Evolutionary conservation across 371 early-diverging fungal genomes (phyloP), one percentile per base, ranked within the genome.

Genomic region (Mucor velutinosus): DNA sequence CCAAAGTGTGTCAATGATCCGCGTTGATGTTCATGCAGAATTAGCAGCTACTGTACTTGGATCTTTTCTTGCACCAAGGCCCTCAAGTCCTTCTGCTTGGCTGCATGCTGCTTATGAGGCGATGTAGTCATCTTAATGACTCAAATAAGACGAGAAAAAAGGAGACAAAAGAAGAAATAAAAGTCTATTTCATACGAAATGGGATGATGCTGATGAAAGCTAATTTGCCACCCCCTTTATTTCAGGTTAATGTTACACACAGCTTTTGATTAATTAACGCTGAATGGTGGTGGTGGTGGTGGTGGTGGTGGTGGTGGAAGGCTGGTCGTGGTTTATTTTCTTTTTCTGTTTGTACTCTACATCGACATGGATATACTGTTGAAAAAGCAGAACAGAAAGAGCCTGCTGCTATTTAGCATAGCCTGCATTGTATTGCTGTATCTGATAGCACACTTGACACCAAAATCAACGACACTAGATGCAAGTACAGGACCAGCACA

Each of bases 1-100:
- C 32, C 45, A 1, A 25, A 53, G 45, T 8, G 19, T 45, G 19
- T 45, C 19, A 19, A 19, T 45, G 6, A 3, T 19, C n/a, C 4
- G 15, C n/a, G 4, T 43, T 43, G 2, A 2, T 43, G 15, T 43
- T 43, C 7, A 45, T 45, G 45, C 45, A 45, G 19, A 45, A 17
- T 17, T 43, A 30, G 6, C 2, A 30, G 30, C 30, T 53, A 19
- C 4, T 23, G 1, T 60, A 60, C 57, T 23, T 72, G 6, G 7
- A 15, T 41, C 2, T 81, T 78, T 58, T 86, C 86, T 66, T 84
- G 85, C 45, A 89, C 68, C 60, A 81, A 84, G 51, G 78, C 66
- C 67, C 88, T 88, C 37, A 89, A 67, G 25, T 78, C 69, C 17
- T 77, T 82, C 23, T 87, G 84, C 19, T 14, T 3, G 29, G 27